A percentile compares a stretch with the other conserved stretches of the same genome.
Evolutionary conservation across 495 filamentous ascomycete genomes (phyloP).

Genomic region (Cercophora newfieldiana): DNA sequence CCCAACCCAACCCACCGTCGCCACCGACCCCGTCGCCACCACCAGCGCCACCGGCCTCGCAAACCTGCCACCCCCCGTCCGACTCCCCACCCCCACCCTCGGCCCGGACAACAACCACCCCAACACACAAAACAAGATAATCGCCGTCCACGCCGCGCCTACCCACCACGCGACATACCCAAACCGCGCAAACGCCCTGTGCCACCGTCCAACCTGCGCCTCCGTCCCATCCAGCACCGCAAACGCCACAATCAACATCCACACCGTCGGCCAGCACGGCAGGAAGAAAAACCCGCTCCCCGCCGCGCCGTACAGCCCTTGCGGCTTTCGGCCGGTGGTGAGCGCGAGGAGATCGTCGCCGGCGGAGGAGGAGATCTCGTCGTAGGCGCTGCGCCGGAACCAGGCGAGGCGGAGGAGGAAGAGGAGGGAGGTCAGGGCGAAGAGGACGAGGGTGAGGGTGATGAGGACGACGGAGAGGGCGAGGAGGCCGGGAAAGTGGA

Average conservation of each 20-base stretch:
- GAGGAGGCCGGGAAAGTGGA: slow-evolving; percentile 1
- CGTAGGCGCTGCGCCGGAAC: neutral
- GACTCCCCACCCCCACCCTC: neutral
- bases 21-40: neutral
- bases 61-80: neutral
- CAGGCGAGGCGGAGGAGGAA: slow-evolving; percentile 12
- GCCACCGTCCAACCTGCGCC: neutral
- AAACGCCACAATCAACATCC: neutral
- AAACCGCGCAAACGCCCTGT: neutral
- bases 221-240: neutral
- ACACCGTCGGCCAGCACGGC: neutral
- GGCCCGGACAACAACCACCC: neutral
- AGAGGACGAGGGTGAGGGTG: slow-evolving; percentile 14
- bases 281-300: neutral
- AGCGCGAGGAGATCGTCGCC: neutral
- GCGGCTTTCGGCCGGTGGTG: neutral
- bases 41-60: neutral
- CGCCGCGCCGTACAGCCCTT: neutral
- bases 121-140: neutral
- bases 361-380: neutral
- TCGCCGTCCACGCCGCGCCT: neutral
- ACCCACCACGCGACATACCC: neutral
- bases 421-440: slow-evolving; percentile 6
- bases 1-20: neutral
- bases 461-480: slow-evolving; percentile 16